These are phyloP conservation scores for Begonia masoniana DNA, from an alignment of 306 rosid species.

Conservation along the genomic window DNA sequence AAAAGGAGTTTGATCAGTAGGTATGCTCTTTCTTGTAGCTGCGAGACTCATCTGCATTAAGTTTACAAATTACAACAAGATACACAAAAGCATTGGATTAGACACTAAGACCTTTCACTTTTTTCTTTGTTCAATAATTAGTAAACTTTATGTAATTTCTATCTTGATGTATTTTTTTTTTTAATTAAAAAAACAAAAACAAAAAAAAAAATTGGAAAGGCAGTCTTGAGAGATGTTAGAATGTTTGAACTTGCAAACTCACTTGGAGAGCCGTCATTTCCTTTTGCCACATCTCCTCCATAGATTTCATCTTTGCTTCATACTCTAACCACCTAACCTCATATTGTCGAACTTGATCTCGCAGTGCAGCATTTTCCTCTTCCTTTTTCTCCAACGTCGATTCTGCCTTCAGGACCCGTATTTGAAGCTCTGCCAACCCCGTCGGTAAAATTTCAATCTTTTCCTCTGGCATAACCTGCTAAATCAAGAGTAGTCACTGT, in stretches of 20 bases:
- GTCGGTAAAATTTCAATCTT: slow-evolving; percentile 30
- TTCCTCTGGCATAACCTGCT: slow-evolving; percentile 28
- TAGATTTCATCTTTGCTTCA: slow-evolving; percentile 79
- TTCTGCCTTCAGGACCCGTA: slow-evolving; percentile 59
- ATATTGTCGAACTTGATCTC: slow-evolving; percentile 55
- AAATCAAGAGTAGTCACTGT: slow-evolving; percentile 3
- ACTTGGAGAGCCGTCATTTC: slow-evolving; percentile 96
- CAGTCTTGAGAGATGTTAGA: too few relatives aligned
- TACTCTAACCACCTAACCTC: slow-evolving; percentile 82
- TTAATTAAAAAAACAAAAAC: too few relatives aligned
- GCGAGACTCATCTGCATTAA: slow-evolving; percentile 72
- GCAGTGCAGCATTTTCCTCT: slow-evolving; percentile 71
- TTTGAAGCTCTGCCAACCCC: slow-evolving; percentile 56
- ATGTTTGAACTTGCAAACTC: slow-evolving; percentile 24
- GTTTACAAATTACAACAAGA: background rate
- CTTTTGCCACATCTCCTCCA: slow-evolving; percentile 94
- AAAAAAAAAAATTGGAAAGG: too few relatives aligned
- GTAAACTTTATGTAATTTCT: background rate
- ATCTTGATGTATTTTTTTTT: too few relatives aligned
- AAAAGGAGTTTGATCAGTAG: slow-evolving; percentile 24
- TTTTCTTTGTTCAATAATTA: too few relatives aligned
- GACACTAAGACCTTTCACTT: background rate
- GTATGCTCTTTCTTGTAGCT: slow-evolving; percentile 77
- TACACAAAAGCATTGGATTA: background rate
- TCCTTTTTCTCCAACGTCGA: slow-evolving; percentile 70